Conservation (phyloP, 2,329 filamentous ascomycete genomes). For the Calonectria hongkongensis region DNA sequence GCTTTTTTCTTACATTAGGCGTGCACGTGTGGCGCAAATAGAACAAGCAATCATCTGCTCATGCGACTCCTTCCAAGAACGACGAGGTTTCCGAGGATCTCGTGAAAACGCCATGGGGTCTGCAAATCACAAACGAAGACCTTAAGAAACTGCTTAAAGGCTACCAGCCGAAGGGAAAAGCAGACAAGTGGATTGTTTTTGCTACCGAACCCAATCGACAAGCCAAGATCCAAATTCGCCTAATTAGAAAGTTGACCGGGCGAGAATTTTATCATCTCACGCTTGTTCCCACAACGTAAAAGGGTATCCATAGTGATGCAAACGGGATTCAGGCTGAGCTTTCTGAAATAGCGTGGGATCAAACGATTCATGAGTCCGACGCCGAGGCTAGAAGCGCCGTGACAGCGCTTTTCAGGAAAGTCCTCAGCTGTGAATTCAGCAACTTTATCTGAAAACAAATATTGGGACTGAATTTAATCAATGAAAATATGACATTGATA, state of each 20-base stretch:
- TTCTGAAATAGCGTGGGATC: not conserved
- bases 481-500: too few relatives aligned
- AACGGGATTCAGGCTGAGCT: not conserved
- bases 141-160: too few relatives aligned
- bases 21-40: too few relatives aligned
- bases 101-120: too few relatives aligned
- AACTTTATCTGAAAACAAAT: not conserved
- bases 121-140: too few relatives aligned
- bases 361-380: not conserved
- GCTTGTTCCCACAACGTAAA: not conserved
- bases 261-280: not conserved
- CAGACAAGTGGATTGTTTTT: not conserved
- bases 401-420: not conserved
- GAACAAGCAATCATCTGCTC: too few relatives aligned
- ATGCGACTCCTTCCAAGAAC: too few relatives aligned
- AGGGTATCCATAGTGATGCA: not conserved
- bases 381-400: not conserved
- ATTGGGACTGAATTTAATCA: too few relatives aligned
- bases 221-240: not conserved
- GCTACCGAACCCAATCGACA: not conserved
- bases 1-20: too few relatives aligned
- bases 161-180: not conserved
- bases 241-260: not conserved
- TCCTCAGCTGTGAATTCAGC: not conserved
- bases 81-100: too few relatives aligned